phyloP scores from a whole-genome alignment of 176 grass and related monocot genomes.

The Triticum monococcum region DNA sequence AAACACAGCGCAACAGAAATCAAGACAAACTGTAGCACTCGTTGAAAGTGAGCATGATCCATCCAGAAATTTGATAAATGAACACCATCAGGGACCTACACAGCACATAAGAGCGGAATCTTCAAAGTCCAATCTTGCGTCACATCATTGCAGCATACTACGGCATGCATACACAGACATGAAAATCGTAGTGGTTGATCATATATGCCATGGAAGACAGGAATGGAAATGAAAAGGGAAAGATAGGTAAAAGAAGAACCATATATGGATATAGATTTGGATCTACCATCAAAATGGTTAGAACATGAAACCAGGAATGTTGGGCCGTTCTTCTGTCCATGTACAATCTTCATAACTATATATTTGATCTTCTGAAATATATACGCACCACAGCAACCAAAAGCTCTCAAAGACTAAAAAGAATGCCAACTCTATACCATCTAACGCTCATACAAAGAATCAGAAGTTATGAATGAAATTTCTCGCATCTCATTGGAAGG shows the following conservation, averaged over 20 bases:
- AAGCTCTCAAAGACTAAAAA: not conserved
- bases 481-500: not conserved
- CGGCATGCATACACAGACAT: not conserved
- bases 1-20: not conserved
- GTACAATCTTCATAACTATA: constrained; percentile 29
- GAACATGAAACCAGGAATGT: not conserved
- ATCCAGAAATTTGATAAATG: not conserved
- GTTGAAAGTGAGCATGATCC: not conserved
- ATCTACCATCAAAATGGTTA: constrained; percentile 5
- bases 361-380: not conserved
- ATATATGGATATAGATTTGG: not conserved
- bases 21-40: not conserved
- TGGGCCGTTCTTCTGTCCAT: not conserved
- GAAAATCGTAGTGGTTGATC: not conserved
- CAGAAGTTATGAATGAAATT: constrained; percentile 18
- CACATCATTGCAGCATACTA: not conserved
- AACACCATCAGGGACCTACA: not conserved
- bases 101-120: not conserved
- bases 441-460: constrained; percentile 27
- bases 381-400: constrained; percentile 5
- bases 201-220: not conserved
- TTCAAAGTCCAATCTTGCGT: not conserved
- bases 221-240: not conserved
- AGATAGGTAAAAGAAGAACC: not conserved
- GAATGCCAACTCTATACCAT: constrained; percentile 26